Conservation (phyloP, 306 rosid species). For the Sindora glabra region DNA sequence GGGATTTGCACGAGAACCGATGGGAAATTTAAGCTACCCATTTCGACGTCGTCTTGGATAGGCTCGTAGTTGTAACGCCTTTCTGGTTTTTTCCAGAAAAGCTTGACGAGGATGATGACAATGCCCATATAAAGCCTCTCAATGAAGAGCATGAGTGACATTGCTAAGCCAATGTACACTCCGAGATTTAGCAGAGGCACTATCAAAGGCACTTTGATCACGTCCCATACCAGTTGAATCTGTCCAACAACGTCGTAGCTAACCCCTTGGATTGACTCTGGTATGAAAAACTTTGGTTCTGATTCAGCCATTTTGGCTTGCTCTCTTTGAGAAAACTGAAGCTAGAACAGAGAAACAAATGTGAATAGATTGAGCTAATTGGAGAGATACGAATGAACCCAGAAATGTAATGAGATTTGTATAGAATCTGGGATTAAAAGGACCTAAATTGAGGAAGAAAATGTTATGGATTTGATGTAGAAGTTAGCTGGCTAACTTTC, state of each 20-base stretch:
- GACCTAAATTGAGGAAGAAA: background rate
- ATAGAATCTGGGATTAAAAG: background rate
- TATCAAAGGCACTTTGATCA: conserved; percentile 79
- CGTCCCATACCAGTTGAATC: conserved; percentile 26
- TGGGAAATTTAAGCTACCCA: conserved; percentile 75
- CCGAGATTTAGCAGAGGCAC: conserved; percentile 64
- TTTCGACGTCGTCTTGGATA: conserved; percentile 67
- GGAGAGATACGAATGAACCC: background rate
- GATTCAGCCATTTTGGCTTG: conserved; percentile 49
- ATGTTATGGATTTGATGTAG: background rate
- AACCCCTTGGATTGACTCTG: conserved; percentile 47
- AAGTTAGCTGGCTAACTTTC: background rate
- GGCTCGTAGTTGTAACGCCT: conserved; percentile 59
- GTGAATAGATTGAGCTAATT: background rate
- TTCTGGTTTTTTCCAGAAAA: conserved; percentile 92
- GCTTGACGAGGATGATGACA: conserved; percentile 75
- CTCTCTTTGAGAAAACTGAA: background rate
- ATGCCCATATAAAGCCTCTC: conserved; percentile 93
- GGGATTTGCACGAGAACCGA: conserved; percentile 93
- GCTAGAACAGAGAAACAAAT: background rate
- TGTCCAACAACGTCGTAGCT: conserved; percentile 18
- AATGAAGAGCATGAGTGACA: conserved; percentile 89
- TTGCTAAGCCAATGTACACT: conserved; percentile 61
- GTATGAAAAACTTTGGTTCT: conserved; percentile 38
- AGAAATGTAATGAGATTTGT: background rate